Conservation (phyloP, 306 rosid species). For the Biancaea sappan region DNA sequence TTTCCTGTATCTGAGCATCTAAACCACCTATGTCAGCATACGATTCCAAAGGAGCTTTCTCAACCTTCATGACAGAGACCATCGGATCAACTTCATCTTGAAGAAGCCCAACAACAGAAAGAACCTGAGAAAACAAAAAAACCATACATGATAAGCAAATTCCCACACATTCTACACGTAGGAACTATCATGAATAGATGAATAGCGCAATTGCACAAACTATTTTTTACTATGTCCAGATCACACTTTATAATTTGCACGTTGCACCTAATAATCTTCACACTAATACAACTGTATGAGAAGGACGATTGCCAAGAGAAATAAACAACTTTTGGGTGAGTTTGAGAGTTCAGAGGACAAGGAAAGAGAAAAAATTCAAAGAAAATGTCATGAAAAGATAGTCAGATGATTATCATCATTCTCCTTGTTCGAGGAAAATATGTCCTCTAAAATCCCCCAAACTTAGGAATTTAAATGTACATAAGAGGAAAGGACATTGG, state of each 20-base stretch:
- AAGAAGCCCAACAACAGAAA: slow-evolving; percentile 97
- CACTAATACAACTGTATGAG: not conserved
- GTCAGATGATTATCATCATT: too few species aligned
- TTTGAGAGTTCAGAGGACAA: not conserved
- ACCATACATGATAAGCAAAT: slow-evolving; percentile 12
- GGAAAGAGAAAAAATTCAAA: not conserved
- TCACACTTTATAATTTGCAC: not conserved
- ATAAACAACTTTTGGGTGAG: not conserved
- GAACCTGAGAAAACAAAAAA: slow-evolving; percentile 60
- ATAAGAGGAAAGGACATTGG: too few species aligned
- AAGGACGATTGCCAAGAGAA: not conserved
- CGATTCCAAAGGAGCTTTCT: slow-evolving; percentile 96
- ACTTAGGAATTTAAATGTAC: too few species aligned
- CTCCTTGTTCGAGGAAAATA: too few species aligned
- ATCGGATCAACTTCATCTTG: slow-evolving; percentile 99
- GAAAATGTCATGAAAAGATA: too few species aligned
- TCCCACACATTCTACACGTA: not conserved
- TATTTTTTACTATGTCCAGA: not conserved
- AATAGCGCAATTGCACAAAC: not conserved
- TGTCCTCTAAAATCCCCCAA: too few species aligned
- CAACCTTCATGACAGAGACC: slow-evolving; percentile 83
- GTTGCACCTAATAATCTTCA: not conserved
- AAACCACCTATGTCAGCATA: slow-evolving; percentile 98
- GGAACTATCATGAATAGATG: not conserved
- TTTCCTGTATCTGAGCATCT: slow-evolving; percentile 98